phyloP scores from a whole-genome alignment of 208 protist species.

The Trichomonas gallinae region DNA sequence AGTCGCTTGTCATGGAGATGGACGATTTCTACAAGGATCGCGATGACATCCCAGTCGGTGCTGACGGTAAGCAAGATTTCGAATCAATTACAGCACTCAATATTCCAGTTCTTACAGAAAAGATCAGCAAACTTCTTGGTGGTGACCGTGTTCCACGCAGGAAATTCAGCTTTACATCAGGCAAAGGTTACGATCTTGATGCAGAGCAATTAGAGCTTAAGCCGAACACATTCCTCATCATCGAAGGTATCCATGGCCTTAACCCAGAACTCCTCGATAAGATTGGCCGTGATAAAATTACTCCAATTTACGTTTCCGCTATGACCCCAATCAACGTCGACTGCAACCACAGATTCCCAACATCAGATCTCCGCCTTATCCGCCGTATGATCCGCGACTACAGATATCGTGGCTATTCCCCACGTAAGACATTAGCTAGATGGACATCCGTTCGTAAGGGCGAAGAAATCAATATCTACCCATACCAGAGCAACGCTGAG shows the following conservation, averaged over 20 bases:
- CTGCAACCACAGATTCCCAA: not conserved
- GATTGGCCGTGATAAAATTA: not conserved
- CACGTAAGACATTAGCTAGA: not conserved
- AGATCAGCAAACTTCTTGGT: not conserved
- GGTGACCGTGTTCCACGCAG: not conserved
- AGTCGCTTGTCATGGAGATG: not conserved
- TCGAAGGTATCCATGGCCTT: conserved; percentile 17
- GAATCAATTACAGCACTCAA: not conserved
- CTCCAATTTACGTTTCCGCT: not conserved
- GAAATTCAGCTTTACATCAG: not conserved
- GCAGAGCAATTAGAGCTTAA: not conserved
- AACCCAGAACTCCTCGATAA: not conserved
- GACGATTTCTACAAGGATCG: conserved; percentile 20
- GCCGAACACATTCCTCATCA: not conserved
- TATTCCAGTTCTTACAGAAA: not conserved
- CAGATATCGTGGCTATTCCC: not conserved
- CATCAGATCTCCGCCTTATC: not conserved
- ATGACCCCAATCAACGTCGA: not conserved
- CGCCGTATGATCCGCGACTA: conserved; percentile 16
- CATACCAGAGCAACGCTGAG: not conserved
- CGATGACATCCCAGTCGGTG: not conserved
- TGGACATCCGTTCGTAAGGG: not conserved
- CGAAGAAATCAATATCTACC: conserved; percentile 20
- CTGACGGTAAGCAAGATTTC: not conserved
- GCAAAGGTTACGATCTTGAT: not conserved